Percentiles rank a stretch among this genome's conserved stretches.
These are phyloP conservation scores for Ophiostoma australiae DNA, from an alignment of 2,329 filamentous ascomycete species.

Conservation along the genomic window DNA sequence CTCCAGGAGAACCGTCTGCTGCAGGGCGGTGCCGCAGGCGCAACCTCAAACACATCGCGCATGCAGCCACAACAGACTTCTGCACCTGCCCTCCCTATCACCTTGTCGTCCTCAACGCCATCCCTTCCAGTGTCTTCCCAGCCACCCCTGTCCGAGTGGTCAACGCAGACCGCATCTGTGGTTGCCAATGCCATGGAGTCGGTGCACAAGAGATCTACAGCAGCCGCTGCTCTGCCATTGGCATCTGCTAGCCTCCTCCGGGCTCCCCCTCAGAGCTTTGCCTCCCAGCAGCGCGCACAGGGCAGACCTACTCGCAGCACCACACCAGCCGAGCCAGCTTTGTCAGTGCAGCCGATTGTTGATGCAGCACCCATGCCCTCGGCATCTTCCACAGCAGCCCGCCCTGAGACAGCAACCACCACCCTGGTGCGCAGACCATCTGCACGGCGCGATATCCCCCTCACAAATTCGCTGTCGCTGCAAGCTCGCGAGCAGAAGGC, in stretches of 20 bases:
- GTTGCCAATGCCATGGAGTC: conserved; percentile 25
- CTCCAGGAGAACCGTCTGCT: conserved; percentile 48
- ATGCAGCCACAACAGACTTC: not conserved
- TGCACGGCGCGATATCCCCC: conserved; percentile 25
- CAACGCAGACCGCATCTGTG: conserved; percentile 21
- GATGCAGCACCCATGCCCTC: conserved; percentile 1
- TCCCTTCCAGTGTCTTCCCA: conserved; percentile 11
- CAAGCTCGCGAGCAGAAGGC: conserved; percentile 28
- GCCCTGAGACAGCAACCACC: not conserved
- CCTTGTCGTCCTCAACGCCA: conserved; percentile 15
- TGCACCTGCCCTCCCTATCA: not conserved
- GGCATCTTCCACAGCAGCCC: not conserved
- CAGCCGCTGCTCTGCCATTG: conserved; percentile 33
- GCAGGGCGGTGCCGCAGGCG: conserved; percentile 5
- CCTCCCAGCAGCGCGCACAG: conserved; percentile 59
- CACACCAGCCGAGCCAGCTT: conserved; percentile 9
- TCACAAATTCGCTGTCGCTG: conserved; percentile 26
- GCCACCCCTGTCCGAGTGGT: conserved; percentile 28
- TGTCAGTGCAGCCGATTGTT: not conserved
- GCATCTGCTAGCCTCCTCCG: conserved; percentile 39
- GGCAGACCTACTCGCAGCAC: conserved; percentile 38
- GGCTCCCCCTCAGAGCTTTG: conserved; percentile 59
- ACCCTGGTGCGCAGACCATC: conserved; percentile 21
- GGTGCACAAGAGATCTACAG: conserved; percentile 33
- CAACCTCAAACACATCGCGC: not conserved